Evolutionary conservation across 1,284 basidiomycete species (phyloP), one percentile per base, ranked within the genome.

Genomic region (Cutaneotrichosporon mucoides): DNA sequence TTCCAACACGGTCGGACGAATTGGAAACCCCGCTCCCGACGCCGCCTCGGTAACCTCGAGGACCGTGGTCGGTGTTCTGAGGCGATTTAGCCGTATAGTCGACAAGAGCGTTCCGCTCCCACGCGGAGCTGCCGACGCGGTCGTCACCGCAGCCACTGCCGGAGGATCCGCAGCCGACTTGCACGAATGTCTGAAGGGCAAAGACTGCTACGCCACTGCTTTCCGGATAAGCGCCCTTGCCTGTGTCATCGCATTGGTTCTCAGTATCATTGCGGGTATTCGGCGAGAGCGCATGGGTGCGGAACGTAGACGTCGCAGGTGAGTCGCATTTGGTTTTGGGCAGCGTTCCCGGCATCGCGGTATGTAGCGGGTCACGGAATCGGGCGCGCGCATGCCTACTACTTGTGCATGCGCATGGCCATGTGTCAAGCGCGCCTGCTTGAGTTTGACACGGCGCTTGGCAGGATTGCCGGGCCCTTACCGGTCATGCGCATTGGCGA

Each of bases 1-100:
- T 66, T 81, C 85, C 5, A 88, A 92, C 68, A 83, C 83, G 6
- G 75, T 75, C n/a, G 53, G 52, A 2, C 59, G 47, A 52, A 12
- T 24, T 8, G 12, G 46, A 34, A 24, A 34, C 24, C 45, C 12
- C 5, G 15, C 4, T 4, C 24, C 46, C 13, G 33, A 24, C 24
- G 24, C 24, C 24, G 24, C 10, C 13, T 36, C 46, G 46, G 46
- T 48, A 36, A 48, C 46, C 34, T 6, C 57, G 60, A 33, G 49
- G 37, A 16, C 42, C 49, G 24, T 24, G 24, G 24, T 24, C 24
- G 24, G 24, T 24, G 24, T 24, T 24, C 24, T 24, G 24, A 24
- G 34, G 33, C 38, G 38, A 42, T 48, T 48, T 48, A 48, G 46
- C 46, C 46, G 46, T 36, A 15, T 35, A n/a, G 12, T 34, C 34